A percentile compares a stretch with the other conserved stretches of the same genome.
Evolutionary conservation across 2,329 filamentous ascomycete genomes (phyloP).

Genomic region (Aureobasidium sp.): DNA sequence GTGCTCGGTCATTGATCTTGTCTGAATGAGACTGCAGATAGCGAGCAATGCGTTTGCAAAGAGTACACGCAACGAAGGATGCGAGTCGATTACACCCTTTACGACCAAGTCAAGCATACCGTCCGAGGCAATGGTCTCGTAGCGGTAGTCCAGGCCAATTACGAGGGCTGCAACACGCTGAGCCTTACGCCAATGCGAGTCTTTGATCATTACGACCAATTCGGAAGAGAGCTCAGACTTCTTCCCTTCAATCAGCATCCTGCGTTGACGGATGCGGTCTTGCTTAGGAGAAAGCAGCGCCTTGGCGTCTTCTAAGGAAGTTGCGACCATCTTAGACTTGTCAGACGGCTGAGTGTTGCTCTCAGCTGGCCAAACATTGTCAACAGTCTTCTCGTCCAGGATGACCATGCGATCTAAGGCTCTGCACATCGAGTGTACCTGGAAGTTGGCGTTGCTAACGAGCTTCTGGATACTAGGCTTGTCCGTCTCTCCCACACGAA

Average conservation of each 20-base stretch:
- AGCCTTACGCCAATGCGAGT: conserved; percentile 94
- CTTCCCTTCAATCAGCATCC: conserved; percentile 69
- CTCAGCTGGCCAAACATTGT: conserved; percentile 57
- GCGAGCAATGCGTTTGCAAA: conserved; percentile 74
- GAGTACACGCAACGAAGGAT: conserved; percentile 73
- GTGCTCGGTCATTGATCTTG: conserved; percentile 77
- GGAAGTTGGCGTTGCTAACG: conserved; percentile 70
- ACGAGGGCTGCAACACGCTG: conserved; percentile 84
- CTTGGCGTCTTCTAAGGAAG: conserved; percentile 47
- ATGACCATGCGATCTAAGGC: conserved; percentile 80
- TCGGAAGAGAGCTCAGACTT: conserved; percentile 76
- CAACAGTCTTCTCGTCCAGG: conserved; percentile 61
- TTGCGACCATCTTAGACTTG: conserved; percentile 25
- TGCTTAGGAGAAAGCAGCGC: conserved; percentile 57
- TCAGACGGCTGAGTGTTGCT: conserved; percentile 11
- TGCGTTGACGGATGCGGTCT: conserved; percentile 65
- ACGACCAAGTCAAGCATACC: conserved; percentile 78
- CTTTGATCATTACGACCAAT: conserved; percentile 65
- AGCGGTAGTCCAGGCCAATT: conserved; percentile 82
- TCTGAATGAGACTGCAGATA: conserved; percentile 74
- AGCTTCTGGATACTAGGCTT: conserved; percentile 91
- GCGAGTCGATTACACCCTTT: conserved; percentile 76
- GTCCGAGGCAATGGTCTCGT: conserved; percentile 74
- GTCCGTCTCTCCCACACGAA: conserved; percentile 81
- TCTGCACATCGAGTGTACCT: conserved; percentile 86